phyloP scores from a whole-genome alignment of 768 basidiomycete genomes.

The Hortiboletus flavorubellus region DNA sequence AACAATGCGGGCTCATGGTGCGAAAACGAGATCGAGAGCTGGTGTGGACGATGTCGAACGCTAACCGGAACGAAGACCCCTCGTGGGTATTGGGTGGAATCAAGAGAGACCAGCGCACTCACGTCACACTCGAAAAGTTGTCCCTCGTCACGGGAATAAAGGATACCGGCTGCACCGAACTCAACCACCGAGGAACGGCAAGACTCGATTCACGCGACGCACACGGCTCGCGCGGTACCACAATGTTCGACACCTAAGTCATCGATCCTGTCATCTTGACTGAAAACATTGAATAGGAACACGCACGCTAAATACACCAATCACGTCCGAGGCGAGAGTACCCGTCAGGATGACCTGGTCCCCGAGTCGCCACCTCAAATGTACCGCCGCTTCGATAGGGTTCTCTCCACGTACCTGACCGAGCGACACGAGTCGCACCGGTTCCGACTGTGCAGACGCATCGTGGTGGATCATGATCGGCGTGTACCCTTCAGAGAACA shows the following conservation, averaged over 20 bases:
- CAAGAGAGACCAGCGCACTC: conserved; percentile 19
- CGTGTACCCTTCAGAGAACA: conserved; percentile 48
- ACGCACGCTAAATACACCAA: conserved; percentile 54
- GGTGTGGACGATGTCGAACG: conserved; percentile 61
- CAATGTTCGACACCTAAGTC: conserved; percentile 41
- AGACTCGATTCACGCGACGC: conserved; percentile 32
- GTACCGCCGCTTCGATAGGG: conserved; percentile 30
- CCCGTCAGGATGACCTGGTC: conserved; percentile 59
- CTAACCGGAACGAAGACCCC: conserved; percentile 31
- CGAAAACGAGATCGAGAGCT: conserved; percentile 49
- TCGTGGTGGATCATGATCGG: conserved; percentile 54
- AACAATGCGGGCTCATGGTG: conserved; percentile 73
- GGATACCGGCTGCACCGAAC: conserved; percentile 46
- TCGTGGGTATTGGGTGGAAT: background rate
- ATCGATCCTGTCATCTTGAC: background rate
- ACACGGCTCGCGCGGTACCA: conserved; percentile 50
- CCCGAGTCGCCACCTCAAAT: conserved; percentile 59
- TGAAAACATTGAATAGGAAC: background rate
- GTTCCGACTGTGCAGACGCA: conserved; percentile 12
- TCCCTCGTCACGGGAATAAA: conserved; percentile 53
- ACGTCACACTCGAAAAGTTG: conserved; percentile 48
- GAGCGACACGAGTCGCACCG: conserved; percentile 33
- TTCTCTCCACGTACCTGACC: conserved; percentile 45
- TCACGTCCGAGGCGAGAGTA: conserved; percentile 46
- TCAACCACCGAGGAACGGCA: conserved; percentile 51